These are phyloP conservation scores for Pseudognaphalium luteoalbum DNA, from an alignment of 129 eudicot genomes.

Conservation along the genomic window DNA sequence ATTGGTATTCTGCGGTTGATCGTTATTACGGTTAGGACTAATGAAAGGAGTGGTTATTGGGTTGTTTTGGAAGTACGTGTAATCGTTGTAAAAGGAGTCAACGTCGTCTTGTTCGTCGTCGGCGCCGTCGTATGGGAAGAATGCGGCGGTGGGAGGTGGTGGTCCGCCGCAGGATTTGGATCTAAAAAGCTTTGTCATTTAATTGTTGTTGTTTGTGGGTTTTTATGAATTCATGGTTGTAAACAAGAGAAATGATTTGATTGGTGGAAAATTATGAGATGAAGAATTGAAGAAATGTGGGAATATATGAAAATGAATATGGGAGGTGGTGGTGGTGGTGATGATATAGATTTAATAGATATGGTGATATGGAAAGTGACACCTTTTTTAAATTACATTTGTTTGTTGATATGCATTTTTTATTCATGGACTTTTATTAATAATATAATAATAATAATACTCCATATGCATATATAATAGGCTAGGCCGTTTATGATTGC, in stretches of 20 bases:
- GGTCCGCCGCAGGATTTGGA: slow-evolving; percentile 59
- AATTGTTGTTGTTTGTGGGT: not conserved
- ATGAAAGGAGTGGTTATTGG: slow-evolving; percentile 58
- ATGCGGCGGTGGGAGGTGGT: slow-evolving; percentile 25
- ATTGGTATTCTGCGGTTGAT: slow-evolving; percentile 23
- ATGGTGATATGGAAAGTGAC: slow-evolving; percentile 39
- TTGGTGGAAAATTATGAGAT: not conserved
- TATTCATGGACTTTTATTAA: not conserved
- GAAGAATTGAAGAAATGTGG: not conserved
- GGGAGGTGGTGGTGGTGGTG: slow-evolving; percentile 24
- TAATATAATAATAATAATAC: no score
- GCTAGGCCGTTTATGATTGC: no score
- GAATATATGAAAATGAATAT: slow-evolving; percentile 19
- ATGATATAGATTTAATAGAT: slow-evolving; percentile 17
- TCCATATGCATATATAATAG: no score
- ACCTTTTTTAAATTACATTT: slow-evolving; percentile 17
- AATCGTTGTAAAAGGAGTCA: slow-evolving; percentile 36
- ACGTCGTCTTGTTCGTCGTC: slow-evolving; percentile 25
- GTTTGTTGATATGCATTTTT: not conserved
- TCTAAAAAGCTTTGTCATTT: slow-evolving; percentile 72
- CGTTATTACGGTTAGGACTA: slow-evolving; percentile 30
- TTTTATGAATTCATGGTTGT: not conserved
- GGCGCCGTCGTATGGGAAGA: slow-evolving; percentile 34
- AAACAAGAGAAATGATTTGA: not conserved
- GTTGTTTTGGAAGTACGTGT: slow-evolving; percentile 26